Conservation (phyloP, 768 basidiomycete genomes). For the Arthromyces matolae region DNA sequence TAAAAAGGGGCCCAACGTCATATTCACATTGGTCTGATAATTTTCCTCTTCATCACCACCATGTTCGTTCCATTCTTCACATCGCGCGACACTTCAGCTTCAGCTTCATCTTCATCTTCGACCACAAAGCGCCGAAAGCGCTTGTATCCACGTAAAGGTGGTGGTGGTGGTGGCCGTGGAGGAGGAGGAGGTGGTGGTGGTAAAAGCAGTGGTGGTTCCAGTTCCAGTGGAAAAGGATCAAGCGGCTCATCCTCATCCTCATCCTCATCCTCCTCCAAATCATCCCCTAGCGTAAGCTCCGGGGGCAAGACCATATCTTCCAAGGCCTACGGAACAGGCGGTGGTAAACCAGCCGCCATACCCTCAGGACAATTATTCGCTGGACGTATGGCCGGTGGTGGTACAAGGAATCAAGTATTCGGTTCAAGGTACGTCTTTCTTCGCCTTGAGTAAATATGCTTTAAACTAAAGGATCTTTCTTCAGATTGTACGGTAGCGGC, state of each 20-base stretch:
- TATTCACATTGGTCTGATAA: not conserved
- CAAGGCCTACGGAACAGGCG: conserved; percentile 27
- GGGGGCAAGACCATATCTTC: conserved; percentile 15
- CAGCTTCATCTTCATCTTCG: no score
- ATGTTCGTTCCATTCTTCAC: conserved; percentile 9
- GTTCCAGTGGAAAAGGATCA: conserved; percentile 21
- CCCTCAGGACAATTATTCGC: conserved; percentile 42
- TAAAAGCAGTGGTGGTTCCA: conserved; percentile 3
- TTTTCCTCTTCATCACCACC: not conserved
- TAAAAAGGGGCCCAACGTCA: not conserved
- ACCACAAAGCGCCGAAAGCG: no score
- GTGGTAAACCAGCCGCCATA: conserved; percentile 32
- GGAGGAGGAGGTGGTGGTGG: conserved; percentile 13
- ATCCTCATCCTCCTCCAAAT: conserved; percentile 14
- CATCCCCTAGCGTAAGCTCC: conserved; percentile 6
- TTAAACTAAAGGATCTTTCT: not conserved
- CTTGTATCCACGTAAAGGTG: conserved; percentile 14
- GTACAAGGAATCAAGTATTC: conserved; percentile 33
- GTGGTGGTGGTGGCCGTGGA: conserved; percentile 10
- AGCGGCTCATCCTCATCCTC: conserved; percentile 21
- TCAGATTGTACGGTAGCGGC: conserved; percentile 58
- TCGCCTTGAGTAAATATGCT: not conserved
- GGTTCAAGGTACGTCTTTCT: conserved; percentile 31
- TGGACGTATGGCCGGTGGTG: conserved; percentile 44
- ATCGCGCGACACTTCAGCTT: not conserved